phyloP scores from a whole-genome alignment of 2,329 filamentous ascomycete species.

The Conoideocrella luteorostrata region DNA sequence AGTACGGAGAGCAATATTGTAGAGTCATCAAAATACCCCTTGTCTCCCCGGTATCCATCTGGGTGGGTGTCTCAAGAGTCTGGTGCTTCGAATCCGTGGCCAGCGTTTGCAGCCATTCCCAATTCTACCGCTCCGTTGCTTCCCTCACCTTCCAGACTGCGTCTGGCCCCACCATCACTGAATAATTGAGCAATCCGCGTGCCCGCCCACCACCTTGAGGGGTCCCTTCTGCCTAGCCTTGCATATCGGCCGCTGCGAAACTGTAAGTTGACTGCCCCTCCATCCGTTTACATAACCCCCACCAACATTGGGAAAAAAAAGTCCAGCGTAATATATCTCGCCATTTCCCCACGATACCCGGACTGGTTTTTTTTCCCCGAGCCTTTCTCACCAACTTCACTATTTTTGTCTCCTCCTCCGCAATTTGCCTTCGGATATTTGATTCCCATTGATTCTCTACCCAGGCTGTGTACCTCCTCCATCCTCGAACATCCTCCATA shows the following conservation, averaged over 20 bases:
- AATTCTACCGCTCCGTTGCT: constrained; percentile 2
- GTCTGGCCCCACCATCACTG: too few relatives aligned
- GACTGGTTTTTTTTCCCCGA: neutral
- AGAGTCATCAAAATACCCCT: constrained; percentile 4
- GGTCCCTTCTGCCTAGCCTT: neutral
- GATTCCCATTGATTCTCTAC: too few relatives aligned
- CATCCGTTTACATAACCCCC: constrained; percentile 1
- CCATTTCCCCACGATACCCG: neutral
- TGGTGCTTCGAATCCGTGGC: neutral
- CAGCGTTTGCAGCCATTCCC: constrained; percentile 4
- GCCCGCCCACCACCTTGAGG: constrained; percentile 1
- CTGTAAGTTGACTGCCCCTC: too few relatives aligned
- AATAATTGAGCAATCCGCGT: neutral
- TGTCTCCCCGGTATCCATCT: neutral
- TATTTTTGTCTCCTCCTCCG: neutral
- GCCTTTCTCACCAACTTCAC: neutral
- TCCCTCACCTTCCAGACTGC: neutral
- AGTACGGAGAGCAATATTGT: too few relatives aligned
- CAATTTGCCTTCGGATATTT: neutral
- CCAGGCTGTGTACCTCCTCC: too few relatives aligned
- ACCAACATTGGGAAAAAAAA: constrained; percentile 2
- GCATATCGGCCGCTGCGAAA: neutral
- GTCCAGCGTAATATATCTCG: constrained; percentile 1
- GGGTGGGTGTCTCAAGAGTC: neutral
- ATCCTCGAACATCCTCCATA: neutral